Conservation (phyloP, 2,329 filamentous ascomycete species). For the Talaromyces sp. region DNA sequence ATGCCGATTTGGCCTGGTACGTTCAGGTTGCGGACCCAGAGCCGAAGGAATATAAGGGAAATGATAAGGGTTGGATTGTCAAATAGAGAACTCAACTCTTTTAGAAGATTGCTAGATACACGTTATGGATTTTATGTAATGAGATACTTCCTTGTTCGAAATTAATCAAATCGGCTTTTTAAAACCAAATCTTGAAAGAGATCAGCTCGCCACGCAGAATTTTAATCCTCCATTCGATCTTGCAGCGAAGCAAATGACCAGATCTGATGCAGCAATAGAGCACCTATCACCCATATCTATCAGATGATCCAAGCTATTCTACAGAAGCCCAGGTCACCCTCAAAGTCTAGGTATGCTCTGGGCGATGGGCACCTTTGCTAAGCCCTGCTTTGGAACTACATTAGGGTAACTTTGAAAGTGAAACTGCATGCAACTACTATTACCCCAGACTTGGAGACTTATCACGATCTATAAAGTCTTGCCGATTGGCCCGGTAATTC, state of each 20-base stretch:
- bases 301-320: background rate
- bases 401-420: background rate
- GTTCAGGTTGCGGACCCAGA: background rate
- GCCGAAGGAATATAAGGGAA: background rate
- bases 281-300: background rate
- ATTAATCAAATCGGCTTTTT: too few species aligned
- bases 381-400: background rate
- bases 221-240: too few species aligned
- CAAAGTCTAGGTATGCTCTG: background rate
- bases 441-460: background rate
- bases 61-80: conserved; percentile 4
- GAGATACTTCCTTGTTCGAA: background rate
- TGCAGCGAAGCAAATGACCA: too few species aligned
- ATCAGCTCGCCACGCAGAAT: too few species aligned
- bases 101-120: background rate
- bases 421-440: background rate
- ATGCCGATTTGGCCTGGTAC: conserved; percentile 6
- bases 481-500: background rate
- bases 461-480: background rate
- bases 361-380: background rate
- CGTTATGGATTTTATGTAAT: background rate
- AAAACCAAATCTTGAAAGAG: too few species aligned
- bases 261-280: background rate
- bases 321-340: background rate
- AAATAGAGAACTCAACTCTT: background rate